Conservation (phyloP, 169 alveolate species). For the Eimeria sp. region DNA sequence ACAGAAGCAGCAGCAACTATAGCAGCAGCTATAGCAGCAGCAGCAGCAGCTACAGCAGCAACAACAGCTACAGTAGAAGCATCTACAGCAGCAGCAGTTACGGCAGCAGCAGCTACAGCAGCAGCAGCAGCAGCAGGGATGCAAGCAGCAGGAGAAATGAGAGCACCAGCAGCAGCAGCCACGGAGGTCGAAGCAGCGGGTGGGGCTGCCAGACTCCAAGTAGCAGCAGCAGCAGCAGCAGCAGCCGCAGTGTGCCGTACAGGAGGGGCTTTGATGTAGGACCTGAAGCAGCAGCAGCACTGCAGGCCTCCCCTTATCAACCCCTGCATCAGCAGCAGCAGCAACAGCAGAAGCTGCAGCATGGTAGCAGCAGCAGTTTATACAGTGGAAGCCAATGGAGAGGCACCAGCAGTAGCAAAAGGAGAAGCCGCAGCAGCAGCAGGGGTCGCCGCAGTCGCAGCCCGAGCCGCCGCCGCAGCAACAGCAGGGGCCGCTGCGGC, state of each 20-base stretch:
- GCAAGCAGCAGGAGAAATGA: neutral
- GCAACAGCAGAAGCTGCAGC: constrained; percentile 36
- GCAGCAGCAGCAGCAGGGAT: neutral
- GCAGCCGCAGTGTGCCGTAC: neutral
- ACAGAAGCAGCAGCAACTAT: too few species aligned
- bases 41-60: too few species aligned
- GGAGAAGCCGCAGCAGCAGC: too few species aligned
- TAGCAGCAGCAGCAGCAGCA: constrained; percentile 63
- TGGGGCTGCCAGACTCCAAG: neutral
- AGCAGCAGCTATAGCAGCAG: too few species aligned
- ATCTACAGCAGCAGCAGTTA: neutral
- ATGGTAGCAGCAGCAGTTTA: neutral
- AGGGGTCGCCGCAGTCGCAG: neutral
- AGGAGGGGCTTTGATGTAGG: constrained; percentile 47
- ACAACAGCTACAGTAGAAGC: too few species aligned
- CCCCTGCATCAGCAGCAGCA: constrained; percentile 25
- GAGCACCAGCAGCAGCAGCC: neutral
- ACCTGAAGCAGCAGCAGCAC: constrained; percentile 31
- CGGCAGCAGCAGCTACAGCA: too few species aligned
- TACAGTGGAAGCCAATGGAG: neutral
- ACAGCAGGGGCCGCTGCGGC: constrained; percentile 4
- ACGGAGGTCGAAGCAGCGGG: neutral
- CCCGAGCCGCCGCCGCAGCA: too few species aligned
- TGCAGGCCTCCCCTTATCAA: neutral
- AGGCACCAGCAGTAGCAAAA: neutral